Percentiles rank a stretch among this genome's conserved stretches.
These are phyloP conservation scores for Ananas comosus DNA, from an alignment of 176 grass and related monocot species.

Conservation along the genomic window DNA sequence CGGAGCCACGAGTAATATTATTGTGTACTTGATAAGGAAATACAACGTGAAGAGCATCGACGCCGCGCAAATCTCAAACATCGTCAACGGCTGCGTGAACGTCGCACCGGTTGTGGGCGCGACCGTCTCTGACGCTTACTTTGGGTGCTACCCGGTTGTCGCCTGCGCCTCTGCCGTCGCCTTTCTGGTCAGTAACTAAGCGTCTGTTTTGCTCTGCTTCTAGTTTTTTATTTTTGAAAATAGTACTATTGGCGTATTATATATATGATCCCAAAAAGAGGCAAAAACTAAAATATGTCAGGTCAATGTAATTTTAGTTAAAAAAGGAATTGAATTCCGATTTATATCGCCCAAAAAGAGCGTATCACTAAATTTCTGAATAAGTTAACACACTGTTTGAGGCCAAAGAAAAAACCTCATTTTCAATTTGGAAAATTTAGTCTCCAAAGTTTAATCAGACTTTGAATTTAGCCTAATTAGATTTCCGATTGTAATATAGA, in stretches of 20 bases:
- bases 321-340: too few relatives aligned
- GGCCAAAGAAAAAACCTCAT: too few relatives aligned
- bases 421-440: too few relatives aligned
- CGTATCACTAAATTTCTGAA: too few relatives aligned
- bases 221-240: neutral
- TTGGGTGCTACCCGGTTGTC: constrained; percentile 50
- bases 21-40: constrained; percentile 52
- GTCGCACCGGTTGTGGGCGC: constrained; percentile 52
- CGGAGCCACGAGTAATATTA: constrained; percentile 28
- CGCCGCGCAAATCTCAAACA: too few relatives aligned
- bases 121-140: constrained; percentile 61
- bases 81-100: constrained; percentile 29
- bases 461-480: too few relatives aligned
- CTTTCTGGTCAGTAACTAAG: constrained; percentile 25
- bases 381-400: too few relatives aligned
- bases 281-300: neutral
- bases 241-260: neutral
- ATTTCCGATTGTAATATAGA: too few relatives aligned
- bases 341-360: too few relatives aligned
- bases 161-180: constrained; percentile 26
- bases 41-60: constrained; percentile 57
- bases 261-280: neutral
- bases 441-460: too few relatives aligned
- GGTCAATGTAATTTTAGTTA: too few relatives aligned
- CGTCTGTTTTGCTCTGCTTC: neutral